phyloP scores from a whole-genome alignment of 768 basidiomycete genomes.

The Fibroporia radiculosa region DNA sequence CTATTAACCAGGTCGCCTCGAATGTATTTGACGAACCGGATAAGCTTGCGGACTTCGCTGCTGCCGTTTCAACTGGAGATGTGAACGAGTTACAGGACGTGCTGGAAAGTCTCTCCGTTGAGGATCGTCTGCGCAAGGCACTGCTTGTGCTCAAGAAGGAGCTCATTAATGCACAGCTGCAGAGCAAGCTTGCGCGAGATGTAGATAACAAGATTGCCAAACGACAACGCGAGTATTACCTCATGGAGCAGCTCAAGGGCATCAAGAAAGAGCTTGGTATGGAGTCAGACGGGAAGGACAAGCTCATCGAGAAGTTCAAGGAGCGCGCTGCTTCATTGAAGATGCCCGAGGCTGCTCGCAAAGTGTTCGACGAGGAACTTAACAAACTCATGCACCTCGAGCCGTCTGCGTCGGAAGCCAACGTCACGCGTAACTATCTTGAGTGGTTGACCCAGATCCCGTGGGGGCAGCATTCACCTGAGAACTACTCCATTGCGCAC shows the following conservation, averaged over 20 bases:
- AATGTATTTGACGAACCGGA: conserved; percentile 98
- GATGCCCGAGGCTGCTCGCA: conserved; percentile 85
- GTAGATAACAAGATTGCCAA: conserved; percentile 95
- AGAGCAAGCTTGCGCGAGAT: conserved; percentile 86
- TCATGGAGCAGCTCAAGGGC: conserved; percentile 95
- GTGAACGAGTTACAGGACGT: conserved; percentile 90
- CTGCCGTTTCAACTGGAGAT: conserved; percentile 91
- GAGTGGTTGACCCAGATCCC: conserved; percentile 95
- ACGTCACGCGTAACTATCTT: conserved; percentile 90
- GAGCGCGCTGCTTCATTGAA: conserved; percentile 73
- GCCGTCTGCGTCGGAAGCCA: conserved; percentile 86
- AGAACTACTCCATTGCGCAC: conserved; percentile 84
- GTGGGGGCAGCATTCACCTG: conserved; percentile 91
- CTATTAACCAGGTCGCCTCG: conserved; percentile 83
- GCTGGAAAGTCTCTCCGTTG: conserved; percentile 76
- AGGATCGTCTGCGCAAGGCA: conserved; percentile 85
- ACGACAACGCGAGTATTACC: conserved; percentile 87
- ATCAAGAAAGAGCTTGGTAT: conserved; percentile 96
- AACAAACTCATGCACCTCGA: conserved; percentile 85
- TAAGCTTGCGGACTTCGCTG: conserved; percentile 95
- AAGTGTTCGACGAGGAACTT: conserved; percentile 95
- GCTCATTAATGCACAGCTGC: conserved; percentile 92
- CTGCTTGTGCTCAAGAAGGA: conserved; percentile 95
- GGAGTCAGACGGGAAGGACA: conserved; percentile 93
- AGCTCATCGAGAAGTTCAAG: conserved; percentile 86